Evolutionary conservation across 2,329 filamentous ascomycete species (phyloP), one percentile per base, ranked within the genome.

Genomic region (Macrophomina phaseolina): DNA sequence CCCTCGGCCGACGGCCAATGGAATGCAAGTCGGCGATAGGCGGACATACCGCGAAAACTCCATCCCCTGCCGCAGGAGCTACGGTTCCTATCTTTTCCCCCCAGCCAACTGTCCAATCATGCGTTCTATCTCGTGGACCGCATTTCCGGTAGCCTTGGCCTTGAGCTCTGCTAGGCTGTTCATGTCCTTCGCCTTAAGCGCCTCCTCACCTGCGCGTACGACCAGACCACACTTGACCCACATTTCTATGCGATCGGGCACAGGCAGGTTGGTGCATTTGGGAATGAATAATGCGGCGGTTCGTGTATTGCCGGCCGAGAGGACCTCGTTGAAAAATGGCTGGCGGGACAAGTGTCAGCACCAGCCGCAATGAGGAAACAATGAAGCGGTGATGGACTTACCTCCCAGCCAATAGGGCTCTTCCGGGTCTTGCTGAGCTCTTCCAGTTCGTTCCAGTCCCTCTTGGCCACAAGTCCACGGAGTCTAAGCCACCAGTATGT

Each of bases 221-320:
- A 93, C 84, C 89, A 97, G 87, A 18, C 94, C 94, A 78, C 95
- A 98, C 81, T 97, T 97, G 73, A 97, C 89, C 86, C 94, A 99
- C 94, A 99, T 97, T 71, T 90, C 87, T 65, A 97, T 90, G 3
- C 90, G 84, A 72, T 93, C 91, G 2, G 87, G 85, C 0, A 86
- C 83, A 52, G 89, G 85, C 55, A 96, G 77, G 65, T 84, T 84
- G 16, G 89, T 90, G 81, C 94, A 97, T 79, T 98, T 98, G 2
- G 92, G 89, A 62, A 98, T 89, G 79, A 97, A 98, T 5, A 88
- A 78, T 0, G 90, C 87, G 1, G 95, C 95, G 16, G 97, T 84
- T 68, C 94, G 91, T 5, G 92, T 90, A 75, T 98, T 98, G 53
- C 95, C 95, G 1, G 95, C 95, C 55, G 91, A 89, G 0, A 98